These are phyloP conservation scores for Phytophthora sansomeana DNA, from an alignment of 352 stramenopile species.

Conservation along the genomic window DNA sequence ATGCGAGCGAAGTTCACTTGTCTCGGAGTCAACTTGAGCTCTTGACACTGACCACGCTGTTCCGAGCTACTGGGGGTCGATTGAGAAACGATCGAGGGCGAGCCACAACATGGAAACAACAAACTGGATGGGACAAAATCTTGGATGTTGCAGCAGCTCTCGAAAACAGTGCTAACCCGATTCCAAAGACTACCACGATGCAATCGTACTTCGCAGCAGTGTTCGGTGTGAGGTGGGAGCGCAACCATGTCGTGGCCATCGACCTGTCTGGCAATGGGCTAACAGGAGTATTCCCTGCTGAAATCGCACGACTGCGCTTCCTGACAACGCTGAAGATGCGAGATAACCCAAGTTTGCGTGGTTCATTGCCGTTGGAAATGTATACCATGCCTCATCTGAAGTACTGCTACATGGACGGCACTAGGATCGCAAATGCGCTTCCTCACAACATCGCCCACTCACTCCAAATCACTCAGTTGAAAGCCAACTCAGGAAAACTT, in stretches of 20 bases:
- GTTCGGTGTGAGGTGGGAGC: constrained; percentile 59
- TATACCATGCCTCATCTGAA: constrained; percentile 59
- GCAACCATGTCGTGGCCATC: constrained; percentile 67
- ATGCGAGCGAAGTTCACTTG: constrained; percentile 5
- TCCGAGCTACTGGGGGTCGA: constrained; percentile 45
- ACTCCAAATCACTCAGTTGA: constrained; percentile 69
- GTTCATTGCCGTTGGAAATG: constrained; percentile 30
- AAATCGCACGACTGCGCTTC: constrained; percentile 52
- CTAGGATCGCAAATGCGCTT: constrained; percentile 49
- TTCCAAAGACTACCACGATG: constrained; percentile 38
- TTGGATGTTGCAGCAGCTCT: constrained; percentile 18
- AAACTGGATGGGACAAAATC: constrained; percentile 51
- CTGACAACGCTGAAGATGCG: constrained; percentile 67
- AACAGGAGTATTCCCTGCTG: constrained; percentile 47
- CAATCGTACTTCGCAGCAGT: constrained; percentile 44
- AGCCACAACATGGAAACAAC: constrained; percentile 41
- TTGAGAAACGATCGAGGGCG: background rate
- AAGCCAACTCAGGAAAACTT: constrained; percentile 11
- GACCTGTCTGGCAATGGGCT: constrained; percentile 64
- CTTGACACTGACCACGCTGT: constrained; percentile 54
- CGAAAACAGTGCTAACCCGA: constrained; percentile 7
- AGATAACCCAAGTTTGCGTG: constrained; percentile 56
- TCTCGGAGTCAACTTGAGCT: constrained; percentile 49
- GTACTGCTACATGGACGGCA: constrained; percentile 76
- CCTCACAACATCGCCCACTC: constrained; percentile 57